Conservation (phyloP, 805 yeast genomes). For the Kazachstania martiniae region DNA sequence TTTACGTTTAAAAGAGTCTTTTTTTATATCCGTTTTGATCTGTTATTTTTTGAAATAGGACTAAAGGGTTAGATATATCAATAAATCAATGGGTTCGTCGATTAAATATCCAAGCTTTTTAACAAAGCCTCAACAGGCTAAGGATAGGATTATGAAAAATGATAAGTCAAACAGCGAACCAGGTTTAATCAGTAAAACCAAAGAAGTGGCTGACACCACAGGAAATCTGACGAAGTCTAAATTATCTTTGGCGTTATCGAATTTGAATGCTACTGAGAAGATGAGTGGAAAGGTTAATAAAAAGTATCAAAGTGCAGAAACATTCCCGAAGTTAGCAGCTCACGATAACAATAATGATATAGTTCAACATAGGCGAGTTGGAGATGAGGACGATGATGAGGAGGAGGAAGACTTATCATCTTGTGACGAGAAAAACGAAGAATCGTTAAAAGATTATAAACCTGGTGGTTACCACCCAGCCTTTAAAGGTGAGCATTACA, state of each 20-base stretch:
- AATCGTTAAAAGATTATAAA: conserved; percentile 72
- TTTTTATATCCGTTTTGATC: neutral
- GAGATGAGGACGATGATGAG: conserved; percentile 4
- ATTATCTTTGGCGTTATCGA: conserved; percentile 18
- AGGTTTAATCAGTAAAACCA: too few relatives aligned
- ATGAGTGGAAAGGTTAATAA: too few relatives aligned
- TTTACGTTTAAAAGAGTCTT: too few relatives aligned
- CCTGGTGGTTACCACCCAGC: conserved; percentile 97
- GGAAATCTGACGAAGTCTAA: conserved; percentile 10
- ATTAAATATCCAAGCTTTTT: conserved; percentile 3
- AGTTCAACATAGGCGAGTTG: too few relatives aligned
- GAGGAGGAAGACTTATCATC: conserved; percentile 27
- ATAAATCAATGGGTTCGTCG: conserved; percentile 1
- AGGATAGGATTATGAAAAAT: neutral
- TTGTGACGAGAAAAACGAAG: conserved; percentile 54
- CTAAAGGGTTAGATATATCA: neutral
- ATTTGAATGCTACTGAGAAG: conserved; percentile 2
- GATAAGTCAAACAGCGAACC: too few relatives aligned
- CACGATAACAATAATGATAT: too few relatives aligned
- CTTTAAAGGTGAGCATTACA: conserved; percentile 73
- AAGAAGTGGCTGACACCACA: too few relatives aligned
- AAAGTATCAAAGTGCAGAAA: too few relatives aligned
- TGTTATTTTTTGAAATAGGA: neutral
- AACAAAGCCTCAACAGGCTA: neutral
- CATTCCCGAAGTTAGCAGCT: too few relatives aligned